Conservation (phyloP, 768 basidiomycete species). For the Pseudohyphozyma bogoriensis region DNA sequence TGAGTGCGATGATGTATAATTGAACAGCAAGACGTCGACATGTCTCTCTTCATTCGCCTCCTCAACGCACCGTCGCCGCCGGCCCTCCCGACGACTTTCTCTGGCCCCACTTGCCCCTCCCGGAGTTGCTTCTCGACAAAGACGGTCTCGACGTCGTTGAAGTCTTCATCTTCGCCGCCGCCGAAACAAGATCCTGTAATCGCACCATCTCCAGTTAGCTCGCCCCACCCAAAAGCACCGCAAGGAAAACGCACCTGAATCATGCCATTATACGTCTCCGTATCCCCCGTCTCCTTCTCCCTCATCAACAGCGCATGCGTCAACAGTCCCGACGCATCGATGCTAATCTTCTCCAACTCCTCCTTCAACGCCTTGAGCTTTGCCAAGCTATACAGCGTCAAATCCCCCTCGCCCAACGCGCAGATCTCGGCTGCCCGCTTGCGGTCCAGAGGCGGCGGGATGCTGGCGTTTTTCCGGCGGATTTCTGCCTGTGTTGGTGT, state of each 20-base stretch:
- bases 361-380: conserved; percentile 3
- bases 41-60: too few species aligned
- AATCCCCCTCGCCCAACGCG: conserved; percentile 12
- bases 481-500: not conserved
- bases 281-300: conserved; percentile 27
- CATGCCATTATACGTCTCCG: conserved; percentile 29
- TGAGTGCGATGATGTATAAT: too few species aligned
- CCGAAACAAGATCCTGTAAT: conserved; percentile 22
- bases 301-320: conserved; percentile 25
- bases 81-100: too few species aligned
- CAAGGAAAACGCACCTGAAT: conserved; percentile 15
- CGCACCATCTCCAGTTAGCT: not conserved
- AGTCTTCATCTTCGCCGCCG: conserved; percentile 27
- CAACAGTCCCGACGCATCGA: conserved; percentile 23
- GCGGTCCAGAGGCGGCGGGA: conserved; percentile 11
- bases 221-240: too few species aligned
- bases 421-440: conserved; percentile 8
- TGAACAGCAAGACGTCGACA: too few species aligned
- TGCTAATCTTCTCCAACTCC: conserved; percentile 20
- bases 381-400: conserved; percentile 9
- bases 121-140: too few species aligned
- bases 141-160: not conserved
- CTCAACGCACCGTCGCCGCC: too few species aligned
- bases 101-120: too few species aligned
- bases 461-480: too few species aligned